phyloP scores from a whole-genome alignment of 225 moss, liverwort and hornwort genomes.

The Asterella californica region DNA sequence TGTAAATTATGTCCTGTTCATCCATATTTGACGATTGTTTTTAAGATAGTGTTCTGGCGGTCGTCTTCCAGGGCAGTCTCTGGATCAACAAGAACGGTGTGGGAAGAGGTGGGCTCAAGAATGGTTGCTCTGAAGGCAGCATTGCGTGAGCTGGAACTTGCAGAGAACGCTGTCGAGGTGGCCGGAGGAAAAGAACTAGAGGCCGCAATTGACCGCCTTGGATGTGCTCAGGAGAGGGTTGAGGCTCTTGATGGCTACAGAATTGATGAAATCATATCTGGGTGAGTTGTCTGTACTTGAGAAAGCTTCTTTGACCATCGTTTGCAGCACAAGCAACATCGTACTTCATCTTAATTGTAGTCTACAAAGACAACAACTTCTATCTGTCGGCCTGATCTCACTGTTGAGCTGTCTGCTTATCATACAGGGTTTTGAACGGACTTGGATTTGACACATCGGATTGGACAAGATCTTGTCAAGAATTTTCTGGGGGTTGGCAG shows the following conservation, averaged over 20 bases:
- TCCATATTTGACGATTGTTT: neutral
- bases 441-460: slow-evolving; percentile 90
- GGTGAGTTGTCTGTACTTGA: slow-evolving; percentile 38
- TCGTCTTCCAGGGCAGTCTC: slow-evolving; percentile 74
- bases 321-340: neutral
- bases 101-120: slow-evolving; percentile 90
- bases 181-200: slow-evolving; percentile 67
- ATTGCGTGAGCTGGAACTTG: slow-evolving; percentile 62
- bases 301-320: neutral
- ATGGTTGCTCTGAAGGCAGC: slow-evolving; percentile 86
- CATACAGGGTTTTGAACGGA: slow-evolving; percentile 81
- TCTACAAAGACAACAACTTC: neutral
- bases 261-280: slow-evolving; percentile 92
- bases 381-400: neutral
- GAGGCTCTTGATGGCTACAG: slow-evolving; percentile 91
- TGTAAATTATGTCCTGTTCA: neutral
- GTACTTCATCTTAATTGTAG: neutral
- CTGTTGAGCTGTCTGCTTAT: neutral
- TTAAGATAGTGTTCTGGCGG: neutral
- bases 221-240: slow-evolving; percentile 82
- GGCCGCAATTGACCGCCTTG: slow-evolving; percentile 61
- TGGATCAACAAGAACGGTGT: slow-evolving; percentile 81
- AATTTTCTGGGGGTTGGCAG: slow-evolving; percentile 99
- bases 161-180: slow-evolving; percentile 70
- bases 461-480: slow-evolving; percentile 79